These are phyloP conservation scores for Madurella fahalii DNA, from an alignment of 2,329 filamentous ascomycete species.

Conservation along the genomic window DNA sequence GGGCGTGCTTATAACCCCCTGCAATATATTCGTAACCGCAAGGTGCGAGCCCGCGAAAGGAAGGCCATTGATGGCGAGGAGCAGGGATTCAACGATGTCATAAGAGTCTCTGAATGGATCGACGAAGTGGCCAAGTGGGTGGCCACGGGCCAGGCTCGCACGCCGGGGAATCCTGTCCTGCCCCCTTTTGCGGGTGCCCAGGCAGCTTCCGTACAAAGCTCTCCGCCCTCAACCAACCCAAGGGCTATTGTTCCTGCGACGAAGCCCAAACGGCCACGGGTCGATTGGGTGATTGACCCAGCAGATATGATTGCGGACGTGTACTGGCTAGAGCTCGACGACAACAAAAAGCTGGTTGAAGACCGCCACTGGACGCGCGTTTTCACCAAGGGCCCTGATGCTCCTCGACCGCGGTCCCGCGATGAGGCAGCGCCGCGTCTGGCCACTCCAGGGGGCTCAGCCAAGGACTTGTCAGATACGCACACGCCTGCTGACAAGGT, in stretches of 20 bases:
- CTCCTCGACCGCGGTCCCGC: slow-evolving; percentile 29
- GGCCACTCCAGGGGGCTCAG: slow-evolving; percentile 20
- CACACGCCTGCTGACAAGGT: slow-evolving; percentile 20
- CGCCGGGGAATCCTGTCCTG: slow-evolving; percentile 36
- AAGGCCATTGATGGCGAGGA: slow-evolving; percentile 68
- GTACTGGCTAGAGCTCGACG: slow-evolving; percentile 81
- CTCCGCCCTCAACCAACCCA: slow-evolving; percentile 40
- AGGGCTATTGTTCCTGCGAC: slow-evolving; percentile 41
- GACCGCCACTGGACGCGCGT: slow-evolving; percentile 72
- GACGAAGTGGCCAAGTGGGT: slow-evolving; percentile 58
- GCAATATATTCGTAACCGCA: slow-evolving; percentile 87
- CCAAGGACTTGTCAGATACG: slow-evolving; percentile 13
- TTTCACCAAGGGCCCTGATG: slow-evolving; percentile 46
- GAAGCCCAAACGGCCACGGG: slow-evolving; percentile 67
- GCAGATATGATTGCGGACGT: slow-evolving; percentile 85
- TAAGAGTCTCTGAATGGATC: slow-evolving; percentile 71
- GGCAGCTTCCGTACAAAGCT: slow-evolving; percentile 38
- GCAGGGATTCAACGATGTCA: slow-evolving; percentile 72
- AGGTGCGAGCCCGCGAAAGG: slow-evolving; percentile 74
- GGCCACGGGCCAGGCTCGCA: slow-evolving; percentile 32
- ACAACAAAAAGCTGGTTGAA: slow-evolving; percentile 77
- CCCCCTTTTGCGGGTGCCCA: slow-evolving; percentile 47
- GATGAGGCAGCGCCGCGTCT: slow-evolving; percentile 17
- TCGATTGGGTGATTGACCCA: slow-evolving; percentile 81
- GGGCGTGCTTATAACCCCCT: slow-evolving; percentile 84